Evolutionary conservation across 139 green algal species (phyloP).

Genomic region (Gonium pectorale): DNA sequence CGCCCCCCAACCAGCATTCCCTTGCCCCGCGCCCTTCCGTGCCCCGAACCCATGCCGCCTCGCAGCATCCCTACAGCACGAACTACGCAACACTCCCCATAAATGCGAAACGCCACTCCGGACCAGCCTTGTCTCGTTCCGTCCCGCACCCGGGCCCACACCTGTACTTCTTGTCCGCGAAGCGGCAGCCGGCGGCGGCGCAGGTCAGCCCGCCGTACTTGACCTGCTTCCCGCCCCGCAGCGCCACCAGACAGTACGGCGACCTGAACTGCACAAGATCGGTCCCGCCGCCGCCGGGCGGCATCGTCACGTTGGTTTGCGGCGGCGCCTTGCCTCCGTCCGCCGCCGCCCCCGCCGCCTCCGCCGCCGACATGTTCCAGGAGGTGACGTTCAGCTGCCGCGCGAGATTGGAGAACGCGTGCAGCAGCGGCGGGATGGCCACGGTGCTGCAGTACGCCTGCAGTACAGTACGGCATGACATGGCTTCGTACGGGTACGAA

Average conservation of each 20-base stretch:
- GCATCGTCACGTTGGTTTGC: neutral
- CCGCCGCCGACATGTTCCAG: neutral
- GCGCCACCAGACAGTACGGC: conserved; percentile 9
- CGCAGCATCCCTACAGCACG: too few species aligned
- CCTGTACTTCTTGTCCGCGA: conserved; percentile 5
- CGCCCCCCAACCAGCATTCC: too few species aligned
- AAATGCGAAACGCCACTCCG: too few species aligned
- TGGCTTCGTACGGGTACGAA: too few species aligned
- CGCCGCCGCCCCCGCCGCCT: neutral
- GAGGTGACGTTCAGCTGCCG: neutral
- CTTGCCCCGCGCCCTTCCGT: too few species aligned
- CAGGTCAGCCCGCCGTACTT: conserved; percentile 6
- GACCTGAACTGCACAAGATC: too few species aligned
- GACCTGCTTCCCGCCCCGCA: neutral
- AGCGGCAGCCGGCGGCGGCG: neutral
- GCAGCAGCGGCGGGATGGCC: neutral
- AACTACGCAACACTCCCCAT: too few species aligned
- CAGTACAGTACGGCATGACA: neutral
- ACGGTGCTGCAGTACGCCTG: conserved; percentile 56
- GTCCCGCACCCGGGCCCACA: too few species aligned
- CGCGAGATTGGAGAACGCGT: neutral
- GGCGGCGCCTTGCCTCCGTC: neutral
- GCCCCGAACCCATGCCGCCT: too few species aligned
- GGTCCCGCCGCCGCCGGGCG: conserved; percentile 1
- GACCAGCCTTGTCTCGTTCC: too few species aligned